These are phyloP conservation scores for Teunomyces pallodes DNA, from an alignment of 805 yeast species.

Conservation along the genomic window DNA sequence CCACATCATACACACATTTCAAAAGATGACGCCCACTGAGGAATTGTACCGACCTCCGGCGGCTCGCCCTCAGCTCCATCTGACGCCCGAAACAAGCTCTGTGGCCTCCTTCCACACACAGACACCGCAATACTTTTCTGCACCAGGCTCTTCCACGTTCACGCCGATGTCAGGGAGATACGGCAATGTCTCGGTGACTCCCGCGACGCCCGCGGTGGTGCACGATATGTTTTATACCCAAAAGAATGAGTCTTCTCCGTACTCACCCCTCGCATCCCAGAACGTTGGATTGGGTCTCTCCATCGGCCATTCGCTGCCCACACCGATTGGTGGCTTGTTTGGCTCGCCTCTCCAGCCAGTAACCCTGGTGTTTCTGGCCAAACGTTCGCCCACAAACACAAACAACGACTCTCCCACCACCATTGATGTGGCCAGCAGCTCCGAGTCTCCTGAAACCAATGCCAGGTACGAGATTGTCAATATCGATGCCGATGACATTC, in stretches of 20 bases:
- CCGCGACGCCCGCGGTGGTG: neutral
- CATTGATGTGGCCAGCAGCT: constrained; percentile 11
- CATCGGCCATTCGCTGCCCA: neutral
- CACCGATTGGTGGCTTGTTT: neutral
- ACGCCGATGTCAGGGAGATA: neutral
- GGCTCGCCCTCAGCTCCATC: neutral
- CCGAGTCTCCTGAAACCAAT: constrained; percentile 4
- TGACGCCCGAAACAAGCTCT: neutral
- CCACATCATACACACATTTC: neutral
- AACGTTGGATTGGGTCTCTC: constrained; percentile 5
- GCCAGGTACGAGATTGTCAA: neutral
- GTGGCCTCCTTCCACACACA: neutral
- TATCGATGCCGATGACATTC: constrained; percentile 11
- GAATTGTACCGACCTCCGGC: neutral
- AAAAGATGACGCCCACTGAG: neutral
- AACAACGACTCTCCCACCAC: constrained; percentile 13
- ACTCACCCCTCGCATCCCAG: neutral
- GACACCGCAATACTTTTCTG: constrained; percentile 5
- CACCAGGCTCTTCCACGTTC: constrained; percentile 7
- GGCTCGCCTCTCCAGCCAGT: neutral
- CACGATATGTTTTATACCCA: neutral
- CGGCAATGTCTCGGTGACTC: neutral
- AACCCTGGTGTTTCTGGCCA: neutral
- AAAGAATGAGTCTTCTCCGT: neutral
- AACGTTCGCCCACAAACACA: neutral